Evolutionary conservation across 228 moss, liverwort and hornwort species (phyloP), one percentile per base, ranked within the genome.

Genomic region (Sphagnum magellanicum): DNA sequence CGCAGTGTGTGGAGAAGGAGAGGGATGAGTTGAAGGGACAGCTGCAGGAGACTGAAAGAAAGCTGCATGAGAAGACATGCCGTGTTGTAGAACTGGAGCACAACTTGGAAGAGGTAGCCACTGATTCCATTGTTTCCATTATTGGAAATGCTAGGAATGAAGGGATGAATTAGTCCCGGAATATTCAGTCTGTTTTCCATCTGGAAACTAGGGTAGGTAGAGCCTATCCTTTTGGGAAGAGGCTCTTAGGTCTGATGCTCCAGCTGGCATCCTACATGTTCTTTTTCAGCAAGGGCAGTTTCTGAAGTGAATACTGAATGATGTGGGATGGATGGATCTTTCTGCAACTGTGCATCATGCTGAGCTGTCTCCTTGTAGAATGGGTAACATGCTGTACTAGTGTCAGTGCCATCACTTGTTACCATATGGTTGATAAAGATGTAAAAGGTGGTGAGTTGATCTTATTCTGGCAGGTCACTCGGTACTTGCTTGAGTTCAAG

Each of bases 1-100:
- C 92, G 74, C 63, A 76, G 74, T 87, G 92, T 86, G 86, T 94
- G 84, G 98, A 91, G 98, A 90, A 90, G 92, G 98, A 98, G 87
- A 93, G 98, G 90, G 98, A 98, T 81, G 98, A 98, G 60, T 87
- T 98, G 61, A 94, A 90, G 82, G 74, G 92, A 81, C 88, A 90
- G 69, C 86, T 93, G 72, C 83, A 90, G 72, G 94, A 98, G 74
- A 98, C 94, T 69, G 90, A 98, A 85, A 83, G 86, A 70, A 89
- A 92, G 79, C 78, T 98, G 73, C 90, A 82, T 73, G 94, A 88
- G 70, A 98, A 98, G 78, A 90, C 94, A 17, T 71, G 78, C 61
- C 98, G 94, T 61, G 98, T 98, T 50, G 90, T 87, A 64, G 92
- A 98, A 78, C 89, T 98, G 68, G 98, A 98, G 83, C 87, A 88